Conservation (phyloP, 257 asterid species). For the Coffea canephora region DNA sequence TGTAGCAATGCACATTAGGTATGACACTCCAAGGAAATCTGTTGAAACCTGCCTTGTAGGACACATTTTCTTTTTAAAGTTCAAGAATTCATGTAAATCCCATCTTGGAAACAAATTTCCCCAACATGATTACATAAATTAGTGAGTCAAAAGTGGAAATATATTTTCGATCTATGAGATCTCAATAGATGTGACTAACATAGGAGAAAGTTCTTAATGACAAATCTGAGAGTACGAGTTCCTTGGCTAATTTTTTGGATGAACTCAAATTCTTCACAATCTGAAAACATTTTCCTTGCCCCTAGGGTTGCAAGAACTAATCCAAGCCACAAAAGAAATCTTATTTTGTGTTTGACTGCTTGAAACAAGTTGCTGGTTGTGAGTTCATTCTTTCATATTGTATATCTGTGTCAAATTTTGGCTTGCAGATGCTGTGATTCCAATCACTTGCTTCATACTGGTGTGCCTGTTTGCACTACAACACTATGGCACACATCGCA, state of each 20-base stretch:
- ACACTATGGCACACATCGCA: slow-evolving; percentile 93
- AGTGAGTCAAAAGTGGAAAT: not conserved
- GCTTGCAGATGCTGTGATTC: slow-evolving; percentile 89
- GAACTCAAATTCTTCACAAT: not conserved
- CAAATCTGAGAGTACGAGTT: not conserved
- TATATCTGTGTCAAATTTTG: slow-evolving; percentile 8
- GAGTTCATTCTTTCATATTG: slow-evolving; percentile 6
- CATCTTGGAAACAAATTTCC: not conserved
- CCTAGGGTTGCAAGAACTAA: not conserved
- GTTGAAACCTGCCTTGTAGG: not conserved
- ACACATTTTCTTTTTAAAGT: not conserved
- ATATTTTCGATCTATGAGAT: not conserved
- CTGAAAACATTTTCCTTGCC: not conserved
- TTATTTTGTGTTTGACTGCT: not conserved
- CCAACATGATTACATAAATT: not conserved
- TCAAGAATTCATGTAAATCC: not conserved
- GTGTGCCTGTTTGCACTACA: slow-evolving; percentile 93
- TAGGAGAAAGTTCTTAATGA: not conserved
- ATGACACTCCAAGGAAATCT: not conserved
- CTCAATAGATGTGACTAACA: not conserved
- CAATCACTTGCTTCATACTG: slow-evolving; percentile 89
- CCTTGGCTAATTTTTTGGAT: not conserved
- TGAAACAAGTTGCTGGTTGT: not conserved
- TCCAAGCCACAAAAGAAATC: not conserved
- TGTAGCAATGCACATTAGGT: not conserved